phyloP scores from a whole-genome alignment of 1,139 yeast genomes.

The Debaryomyces robertsiae region DNA sequence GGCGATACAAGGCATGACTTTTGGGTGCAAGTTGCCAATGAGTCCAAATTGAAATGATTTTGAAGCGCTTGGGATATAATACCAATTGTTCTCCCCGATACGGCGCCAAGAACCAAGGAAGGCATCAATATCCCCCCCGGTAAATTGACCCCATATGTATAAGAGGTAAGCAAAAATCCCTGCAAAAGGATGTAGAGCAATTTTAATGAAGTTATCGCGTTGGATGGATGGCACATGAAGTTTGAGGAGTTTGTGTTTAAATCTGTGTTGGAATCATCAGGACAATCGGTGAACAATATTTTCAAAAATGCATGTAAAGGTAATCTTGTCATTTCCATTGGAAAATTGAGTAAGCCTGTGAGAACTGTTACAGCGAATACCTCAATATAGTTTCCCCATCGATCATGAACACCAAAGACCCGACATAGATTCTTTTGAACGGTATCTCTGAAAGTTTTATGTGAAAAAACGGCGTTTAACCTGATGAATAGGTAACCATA shows the following conservation, averaged over 20 bases:
- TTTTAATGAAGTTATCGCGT: constrained; percentile 31
- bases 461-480: constrained; percentile 42
- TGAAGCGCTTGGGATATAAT: constrained; percentile 56
- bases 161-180: constrained; percentile 61
- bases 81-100: constrained; percentile 70
- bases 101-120: constrained; percentile 69
- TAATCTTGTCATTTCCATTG: constrained; percentile 54
- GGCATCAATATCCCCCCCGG: constrained; percentile 84
- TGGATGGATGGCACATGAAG: constrained; percentile 40
- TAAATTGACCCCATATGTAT: constrained; percentile 63
- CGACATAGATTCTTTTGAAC: constrained; percentile 24
- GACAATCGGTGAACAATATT: constrained; percentile 67
- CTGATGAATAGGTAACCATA: constrained; percentile 59
- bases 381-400: constrained; percentile 43
- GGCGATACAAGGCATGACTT: constrained; percentile 58
- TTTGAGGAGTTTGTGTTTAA: constrained; percentile 27
- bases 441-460: constrained; percentile 20
- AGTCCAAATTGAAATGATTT: constrained; percentile 37
- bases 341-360: constrained; percentile 59
- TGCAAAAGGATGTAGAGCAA: constrained; percentile 49
- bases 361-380: constrained; percentile 48
- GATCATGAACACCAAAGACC: constrained; percentile 17
- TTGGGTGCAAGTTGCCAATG: constrained; percentile 51
- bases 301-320: constrained; percentile 60
- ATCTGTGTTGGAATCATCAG: constrained; percentile 22